These are phyloP conservation scores for Diospyros lotus DNA, from an alignment of 148 eudicot species.

Conservation along the genomic window DNA sequence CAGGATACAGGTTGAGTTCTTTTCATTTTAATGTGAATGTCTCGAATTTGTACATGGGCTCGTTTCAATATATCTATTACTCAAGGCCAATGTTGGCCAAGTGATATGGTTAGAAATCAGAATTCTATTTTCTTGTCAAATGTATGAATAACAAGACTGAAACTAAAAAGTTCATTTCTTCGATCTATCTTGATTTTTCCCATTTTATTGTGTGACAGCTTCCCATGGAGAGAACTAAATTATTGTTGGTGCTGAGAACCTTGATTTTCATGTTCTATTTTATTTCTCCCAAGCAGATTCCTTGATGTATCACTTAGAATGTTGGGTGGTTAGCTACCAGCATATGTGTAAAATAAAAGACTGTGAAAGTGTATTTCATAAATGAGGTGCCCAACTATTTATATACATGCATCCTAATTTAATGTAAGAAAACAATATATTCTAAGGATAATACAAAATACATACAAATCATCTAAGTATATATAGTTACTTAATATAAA, in stretches of 20 bases:
- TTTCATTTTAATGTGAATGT: neutral
- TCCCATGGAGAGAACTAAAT: neutral
- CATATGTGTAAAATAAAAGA: too few relatives aligned
- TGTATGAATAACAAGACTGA: neutral
- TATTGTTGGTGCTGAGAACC: neutral
- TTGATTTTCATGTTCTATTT: neutral
- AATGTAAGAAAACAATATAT: too few relatives aligned
- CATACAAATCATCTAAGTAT: too few relatives aligned
- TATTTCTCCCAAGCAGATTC: neutral
- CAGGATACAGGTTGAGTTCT: slow-evolving; percentile 67
- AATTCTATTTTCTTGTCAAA: neutral
- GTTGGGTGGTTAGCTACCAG: too few relatives aligned
- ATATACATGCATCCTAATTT: too few relatives aligned
- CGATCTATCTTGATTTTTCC: neutral
- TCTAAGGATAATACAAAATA: too few relatives aligned
- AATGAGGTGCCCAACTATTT: too few relatives aligned
- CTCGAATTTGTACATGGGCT: neutral
- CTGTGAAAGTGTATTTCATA: too few relatives aligned
- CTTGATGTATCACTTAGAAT: too few relatives aligned
- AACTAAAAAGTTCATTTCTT: neutral
- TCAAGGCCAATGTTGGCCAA: neutral
- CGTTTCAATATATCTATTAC: neutral
- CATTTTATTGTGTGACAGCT: neutral
- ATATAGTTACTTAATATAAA: too few relatives aligned
- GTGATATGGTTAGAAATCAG: neutral